These are phyloP conservation scores for Scleroderma citrinum DNA, from an alignment of 768 basidiomycete species.

Conservation along the genomic window DNA sequence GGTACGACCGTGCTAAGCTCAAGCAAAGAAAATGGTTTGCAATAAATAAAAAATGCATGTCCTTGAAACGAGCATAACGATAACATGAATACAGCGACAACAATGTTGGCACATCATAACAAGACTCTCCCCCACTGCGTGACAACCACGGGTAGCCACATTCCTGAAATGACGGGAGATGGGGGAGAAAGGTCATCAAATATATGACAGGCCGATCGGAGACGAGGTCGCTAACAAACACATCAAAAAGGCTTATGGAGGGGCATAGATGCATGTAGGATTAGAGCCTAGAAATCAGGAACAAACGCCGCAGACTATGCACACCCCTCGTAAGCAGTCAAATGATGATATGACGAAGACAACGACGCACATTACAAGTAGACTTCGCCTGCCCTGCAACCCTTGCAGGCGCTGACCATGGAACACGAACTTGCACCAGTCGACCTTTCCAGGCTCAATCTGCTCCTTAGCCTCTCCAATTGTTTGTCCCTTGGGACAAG, in stretches of 20 bases:
- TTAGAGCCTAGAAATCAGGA: constrained; percentile 5
- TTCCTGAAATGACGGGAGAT: background rate
- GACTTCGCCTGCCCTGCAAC: constrained; percentile 19
- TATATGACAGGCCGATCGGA: constrained; percentile 14
- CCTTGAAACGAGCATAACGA: constrained; percentile 10
- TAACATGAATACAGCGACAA: constrained; percentile 28
- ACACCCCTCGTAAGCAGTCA: background rate
- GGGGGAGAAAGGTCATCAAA: constrained; percentile 9
- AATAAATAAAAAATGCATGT: background rate
- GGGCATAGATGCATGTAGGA: constrained; percentile 19
- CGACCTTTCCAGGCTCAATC: constrained; percentile 40
- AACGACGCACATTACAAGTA: constrained; percentile 24
- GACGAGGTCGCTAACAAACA: background rate
- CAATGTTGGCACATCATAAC: constrained; percentile 20
- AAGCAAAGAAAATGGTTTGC: background rate
- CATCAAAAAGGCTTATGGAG: background rate
- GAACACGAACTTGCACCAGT: constrained; percentile 14
- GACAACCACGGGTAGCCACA: constrained; percentile 7
- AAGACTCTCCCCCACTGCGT: constrained; percentile 8
- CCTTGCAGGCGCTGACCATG: constrained; percentile 24
- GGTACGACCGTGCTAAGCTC: background rate
- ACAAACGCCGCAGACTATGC: constrained; percentile 5
- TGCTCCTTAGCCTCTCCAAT: constrained; percentile 52
- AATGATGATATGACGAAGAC: background rate
- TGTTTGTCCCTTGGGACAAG: constrained; percentile 65